Evolutionary conservation across 768 basidiomycete genomes (phyloP).

Genomic region (Mycena floridula): DNA sequence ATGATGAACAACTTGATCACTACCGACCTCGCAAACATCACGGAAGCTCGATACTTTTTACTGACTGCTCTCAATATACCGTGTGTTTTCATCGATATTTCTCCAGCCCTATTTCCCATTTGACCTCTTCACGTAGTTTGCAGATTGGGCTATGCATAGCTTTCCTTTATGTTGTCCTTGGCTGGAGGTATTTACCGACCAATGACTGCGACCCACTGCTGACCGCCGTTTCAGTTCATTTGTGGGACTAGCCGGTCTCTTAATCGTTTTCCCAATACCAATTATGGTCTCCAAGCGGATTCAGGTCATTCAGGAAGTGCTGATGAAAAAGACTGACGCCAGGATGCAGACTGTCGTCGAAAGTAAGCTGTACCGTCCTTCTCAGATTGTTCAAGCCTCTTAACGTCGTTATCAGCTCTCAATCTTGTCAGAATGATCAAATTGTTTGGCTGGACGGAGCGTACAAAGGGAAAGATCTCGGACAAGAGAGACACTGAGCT

Average conservation of each 20-base stretch:
- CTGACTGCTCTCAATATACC: constrained; percentile 16
- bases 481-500: constrained; percentile 44
- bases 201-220: not conserved
- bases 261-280: constrained; percentile 37
- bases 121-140: no score
- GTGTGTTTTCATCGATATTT: no score
- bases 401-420: no score
- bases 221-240: constrained; percentile 24
- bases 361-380: constrained; percentile 25
- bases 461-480: constrained; percentile 32
- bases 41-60: constrained; percentile 28
- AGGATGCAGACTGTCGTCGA: constrained; percentile 41
- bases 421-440: constrained; percentile 43
- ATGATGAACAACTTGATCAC: constrained; percentile 74
- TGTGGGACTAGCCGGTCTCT: constrained; percentile 35
- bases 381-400: constrained; percentile 12
- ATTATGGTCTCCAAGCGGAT: constrained; percentile 30
- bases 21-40: constrained; percentile 45
- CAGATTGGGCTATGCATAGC: constrained; percentile 16
- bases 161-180: constrained; percentile 24
- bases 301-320: constrained; percentile 25
- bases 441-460: constrained; percentile 44
- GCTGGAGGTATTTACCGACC: constrained; percentile 14
- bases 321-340: constrained; percentile 40
- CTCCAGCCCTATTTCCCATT: no score